Evolutionary conservation across 129 eudicot species (phyloP).

Genomic region (Pseudognaphalium luteoalbum): DNA sequence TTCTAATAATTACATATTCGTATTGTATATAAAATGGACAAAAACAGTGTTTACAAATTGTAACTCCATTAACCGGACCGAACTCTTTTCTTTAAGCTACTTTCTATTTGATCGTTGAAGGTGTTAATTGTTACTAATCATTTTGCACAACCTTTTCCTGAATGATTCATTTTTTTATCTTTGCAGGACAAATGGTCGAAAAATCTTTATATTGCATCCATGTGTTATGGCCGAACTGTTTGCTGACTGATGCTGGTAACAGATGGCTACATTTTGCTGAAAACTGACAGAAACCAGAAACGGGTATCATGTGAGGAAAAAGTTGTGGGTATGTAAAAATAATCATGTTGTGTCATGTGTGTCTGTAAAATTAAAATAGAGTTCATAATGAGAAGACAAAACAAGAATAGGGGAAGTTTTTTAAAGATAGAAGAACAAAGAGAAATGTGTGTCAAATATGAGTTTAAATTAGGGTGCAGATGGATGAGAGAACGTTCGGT

Average conservation of each 20-base stretch:
- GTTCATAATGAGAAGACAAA: slow-evolving; percentile 3
- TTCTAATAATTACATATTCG: neutral
- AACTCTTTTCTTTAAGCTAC: neutral
- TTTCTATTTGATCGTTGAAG: neutral
- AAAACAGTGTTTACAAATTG: neutral
- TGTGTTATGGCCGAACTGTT: slow-evolving; percentile 57
- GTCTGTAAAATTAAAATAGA: slow-evolving; percentile 32
- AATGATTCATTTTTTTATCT: slow-evolving; percentile 9
- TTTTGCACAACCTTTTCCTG: slow-evolving; percentile 12
- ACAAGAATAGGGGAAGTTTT: slow-evolving; percentile 7
- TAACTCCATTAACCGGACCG: neutral
- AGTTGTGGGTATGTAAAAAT: slow-evolving; percentile 17
- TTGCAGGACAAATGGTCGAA: slow-evolving; percentile 67
- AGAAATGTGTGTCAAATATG: slow-evolving; percentile 33
- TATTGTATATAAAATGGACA: neutral
- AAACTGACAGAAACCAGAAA: slow-evolving; percentile 4
- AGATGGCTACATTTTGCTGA: slow-evolving; percentile 21
- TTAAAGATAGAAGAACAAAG: slow-evolving; percentile 29
- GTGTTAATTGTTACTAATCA: neutral
- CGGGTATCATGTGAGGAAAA: slow-evolving; percentile 15
- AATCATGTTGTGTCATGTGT: slow-evolving; percentile 17
- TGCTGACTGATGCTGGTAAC: slow-evolving; percentile 30
- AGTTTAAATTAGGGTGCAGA: slow-evolving; percentile 28
- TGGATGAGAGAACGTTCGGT: slow-evolving; percentile 29
- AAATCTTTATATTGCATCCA: slow-evolving; percentile 61